phyloP scores from a whole-genome alignment of 352 stramenopile genomes.

The Albugo candida region DNA sequence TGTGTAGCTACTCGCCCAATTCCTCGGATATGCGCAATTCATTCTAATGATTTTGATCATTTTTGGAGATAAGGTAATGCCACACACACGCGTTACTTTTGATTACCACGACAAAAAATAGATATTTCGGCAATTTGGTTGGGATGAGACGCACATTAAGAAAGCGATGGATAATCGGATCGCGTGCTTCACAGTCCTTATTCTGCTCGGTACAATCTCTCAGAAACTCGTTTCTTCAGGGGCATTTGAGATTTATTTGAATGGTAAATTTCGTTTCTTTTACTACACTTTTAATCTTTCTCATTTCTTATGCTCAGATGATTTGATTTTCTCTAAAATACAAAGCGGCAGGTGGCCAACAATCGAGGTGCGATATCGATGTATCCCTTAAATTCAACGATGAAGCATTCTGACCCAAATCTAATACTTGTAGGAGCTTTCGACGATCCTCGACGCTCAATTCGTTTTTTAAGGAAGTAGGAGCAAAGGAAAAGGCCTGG shows the following conservation, averaged over 20 bases:
- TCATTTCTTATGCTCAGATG: conserved; percentile 13
- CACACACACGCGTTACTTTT: background rate
- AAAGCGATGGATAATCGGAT: conserved; percentile 61
- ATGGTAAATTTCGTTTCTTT: conserved; percentile 18
- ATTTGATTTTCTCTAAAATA: conserved; percentile 64
- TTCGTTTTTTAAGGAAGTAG: no score
- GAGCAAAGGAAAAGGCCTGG: no score
- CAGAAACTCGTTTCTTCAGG: conserved; percentile 43
- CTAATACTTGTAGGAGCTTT: no score
- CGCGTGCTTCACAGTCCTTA: conserved; percentile 34
- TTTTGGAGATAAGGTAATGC: conserved; percentile 37
- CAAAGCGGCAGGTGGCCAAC: conserved; percentile 39
- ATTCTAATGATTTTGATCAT: conserved; percentile 36
- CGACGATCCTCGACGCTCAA: no score
- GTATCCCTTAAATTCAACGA: no score
- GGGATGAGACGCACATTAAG: conserved; percentile 26
- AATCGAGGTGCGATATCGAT: conserved; percentile 19
- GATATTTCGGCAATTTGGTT: conserved; percentile 22
- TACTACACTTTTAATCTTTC: background rate
- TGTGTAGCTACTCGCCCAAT: conserved; percentile 18
- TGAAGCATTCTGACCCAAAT: no score
- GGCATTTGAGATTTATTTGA: conserved; percentile 70
- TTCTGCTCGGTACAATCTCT: conserved; percentile 38
- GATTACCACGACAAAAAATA: background rate
- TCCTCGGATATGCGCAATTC: conserved; percentile 26